These are phyloP conservation scores for Leccinellum rugosiceps DNA, from an alignment of 768 basidiomycete genomes.

Conservation along the genomic window DNA sequence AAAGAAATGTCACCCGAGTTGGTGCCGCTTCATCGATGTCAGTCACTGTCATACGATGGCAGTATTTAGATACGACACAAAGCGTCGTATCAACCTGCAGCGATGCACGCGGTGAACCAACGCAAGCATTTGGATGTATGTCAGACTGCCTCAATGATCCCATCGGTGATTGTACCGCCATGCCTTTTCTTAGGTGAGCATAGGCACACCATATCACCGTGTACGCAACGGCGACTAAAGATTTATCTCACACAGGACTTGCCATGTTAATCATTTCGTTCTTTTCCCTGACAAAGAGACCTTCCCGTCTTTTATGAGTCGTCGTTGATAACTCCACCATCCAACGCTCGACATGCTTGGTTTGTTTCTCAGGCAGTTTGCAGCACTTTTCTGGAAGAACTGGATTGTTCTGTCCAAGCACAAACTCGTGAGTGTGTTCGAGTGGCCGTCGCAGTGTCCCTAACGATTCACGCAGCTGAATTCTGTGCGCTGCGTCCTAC, in stretches of 20 bases:
- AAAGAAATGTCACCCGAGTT: too few relatives aligned
- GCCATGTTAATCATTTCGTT: background rate
- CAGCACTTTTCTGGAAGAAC: constrained; percentile 65
- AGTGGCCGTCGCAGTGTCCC: background rate
- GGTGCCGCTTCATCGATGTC: too few relatives aligned
- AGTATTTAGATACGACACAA: too few relatives aligned
- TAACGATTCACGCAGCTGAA: constrained; percentile 43
- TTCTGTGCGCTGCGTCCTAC: constrained; percentile 55
- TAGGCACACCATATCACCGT: too few relatives aligned
- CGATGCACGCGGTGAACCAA: too few relatives aligned
- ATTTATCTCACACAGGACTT: background rate
- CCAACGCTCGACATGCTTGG: constrained; percentile 16
- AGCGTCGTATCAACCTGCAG: too few relatives aligned
- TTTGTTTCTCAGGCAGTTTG: constrained; percentile 61
- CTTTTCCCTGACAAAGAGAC: background rate
- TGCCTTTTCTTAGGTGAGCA: too few relatives aligned
- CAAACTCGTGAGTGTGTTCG: constrained; percentile 47
- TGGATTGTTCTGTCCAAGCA: constrained; percentile 70
- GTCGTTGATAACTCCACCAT: background rate
- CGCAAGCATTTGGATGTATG: too few relatives aligned
- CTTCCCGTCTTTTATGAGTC: background rate
- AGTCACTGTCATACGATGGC: too few relatives aligned
- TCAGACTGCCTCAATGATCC: too few relatives aligned
- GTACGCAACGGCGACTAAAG: background rate
- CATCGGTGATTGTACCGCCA: too few relatives aligned